These are phyloP conservation scores for Mycena rebaudengoi DNA, from an alignment of 768 basidiomycete species.

Conservation along the genomic window DNA sequence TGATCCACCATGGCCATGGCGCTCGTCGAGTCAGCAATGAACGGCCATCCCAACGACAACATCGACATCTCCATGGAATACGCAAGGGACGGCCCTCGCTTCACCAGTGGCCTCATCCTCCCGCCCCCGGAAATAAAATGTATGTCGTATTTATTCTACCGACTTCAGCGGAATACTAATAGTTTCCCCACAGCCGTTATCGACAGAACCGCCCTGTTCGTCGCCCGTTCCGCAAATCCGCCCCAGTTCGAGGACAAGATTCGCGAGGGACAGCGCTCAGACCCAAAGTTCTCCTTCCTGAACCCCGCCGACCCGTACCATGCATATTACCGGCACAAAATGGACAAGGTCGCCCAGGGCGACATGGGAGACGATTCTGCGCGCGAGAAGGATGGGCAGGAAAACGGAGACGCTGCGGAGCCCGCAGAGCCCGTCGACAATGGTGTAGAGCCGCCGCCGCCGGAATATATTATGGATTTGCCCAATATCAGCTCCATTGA, in stretches of 20 bases:
- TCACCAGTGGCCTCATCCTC: constrained; percentile 88
- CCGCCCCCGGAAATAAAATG: constrained; percentile 97
- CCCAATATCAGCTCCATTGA: constrained; percentile 91
- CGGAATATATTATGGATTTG: constrained; percentile 86
- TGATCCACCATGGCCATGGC: constrained; percentile 54
- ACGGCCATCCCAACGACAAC: constrained; percentile 52
- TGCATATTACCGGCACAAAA: constrained; percentile 94
- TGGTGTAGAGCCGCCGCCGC: constrained; percentile 78
- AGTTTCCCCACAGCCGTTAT: constrained; percentile 73
- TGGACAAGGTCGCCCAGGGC: constrained; percentile 83
- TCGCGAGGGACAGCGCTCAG: constrained; percentile 93
- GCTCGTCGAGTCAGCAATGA: constrained; percentile 47
- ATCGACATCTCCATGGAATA: constrained; percentile 46
- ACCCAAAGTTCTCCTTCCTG: constrained; percentile 99
- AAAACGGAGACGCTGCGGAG: constrained; percentile 38
- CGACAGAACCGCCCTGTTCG: constrained; percentile 91
- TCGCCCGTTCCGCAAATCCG: constrained; percentile 94
- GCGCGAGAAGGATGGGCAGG: constrained; percentile 55
- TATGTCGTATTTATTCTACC: constrained; percentile 52
- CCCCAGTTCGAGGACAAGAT: constrained; percentile 96
- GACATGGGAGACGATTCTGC: constrained; percentile 71
- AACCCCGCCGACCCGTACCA: constrained; percentile 98
- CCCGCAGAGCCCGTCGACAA: constrained; percentile 63
- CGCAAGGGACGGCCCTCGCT: constrained; percentile 52
- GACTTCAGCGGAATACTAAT: constrained; percentile 21